Evolutionary conservation across 257 asterid genomes (phyloP), one percentile per base, ranked within the genome.

Genomic region (Lithospermum erythrorhizon): DNA sequence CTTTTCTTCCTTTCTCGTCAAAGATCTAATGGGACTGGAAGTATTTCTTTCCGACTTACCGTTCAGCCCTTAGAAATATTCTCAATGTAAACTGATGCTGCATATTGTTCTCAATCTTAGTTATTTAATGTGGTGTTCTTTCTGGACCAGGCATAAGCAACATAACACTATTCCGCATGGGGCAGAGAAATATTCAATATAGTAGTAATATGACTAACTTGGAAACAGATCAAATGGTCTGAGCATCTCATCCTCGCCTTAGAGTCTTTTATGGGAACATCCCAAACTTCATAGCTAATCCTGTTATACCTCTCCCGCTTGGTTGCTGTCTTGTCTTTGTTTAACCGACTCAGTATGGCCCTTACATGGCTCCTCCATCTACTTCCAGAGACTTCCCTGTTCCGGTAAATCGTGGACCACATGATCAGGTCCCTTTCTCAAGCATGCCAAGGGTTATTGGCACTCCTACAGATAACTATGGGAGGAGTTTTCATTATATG

Each of bases 161-260:
- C 72, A 48, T 29, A 59, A 57, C 59, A 45, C 29, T 61, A 37
- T 55, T 62, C 22, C 22, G 52, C 65, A 89, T 93, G 99, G 94
- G 84, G 68, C 89, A 89, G 59, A 75, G 87, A 65, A 83, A 77
- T 59, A 80, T 76, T 61, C 84, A 74, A 59, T 65, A 75, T 73
- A 68, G 48, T 1, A 71, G 77, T 73, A 80, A 78, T 55, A 77
- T 78, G 74, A 69, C 66, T 61, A 83, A 84, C 62, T 53, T 73
- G 66, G 95, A 81, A 75, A 55, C 78, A 8, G 84, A 86, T 66
- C 90, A 75, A 58, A 61, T 68, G 79, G 88, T 59, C 93, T 59
- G 73, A 60, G 68, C 81, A 78, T 75, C 70, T 70, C 81, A 62
- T 60, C 70, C 94, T 6, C 89, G 83, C 59, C 88, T 90, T 20